Base-by-base conservation (phyloP, 208 protist species). In the Zelonia costaricensis region DNA sequence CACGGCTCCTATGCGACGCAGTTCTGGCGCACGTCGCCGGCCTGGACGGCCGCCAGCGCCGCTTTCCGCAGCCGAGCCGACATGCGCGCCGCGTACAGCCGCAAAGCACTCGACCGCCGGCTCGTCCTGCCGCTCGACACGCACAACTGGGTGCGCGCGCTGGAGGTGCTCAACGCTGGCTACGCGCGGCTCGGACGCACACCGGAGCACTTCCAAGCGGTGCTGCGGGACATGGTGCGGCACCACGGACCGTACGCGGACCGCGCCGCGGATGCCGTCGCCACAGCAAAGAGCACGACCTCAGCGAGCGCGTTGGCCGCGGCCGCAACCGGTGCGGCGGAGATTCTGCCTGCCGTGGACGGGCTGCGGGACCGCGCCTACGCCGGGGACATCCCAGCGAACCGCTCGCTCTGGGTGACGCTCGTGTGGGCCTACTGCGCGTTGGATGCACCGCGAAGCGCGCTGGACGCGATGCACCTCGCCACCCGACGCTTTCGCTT, bases 41-140 rank as follows among this genome's bases (percentile, higher is more conserved):
- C 42, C 12, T 61, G 75, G 23, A 27, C 55, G 25, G 45, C 57
- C 0, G 54, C 20, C 1, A 43, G 58, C 6, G 58, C 65, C n/a
- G 33, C 39, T n/a, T 78, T 78, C 52, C 58, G 53, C 20, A 82
- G 60, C 10, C 76, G 86, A 15, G 69, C 43, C 7, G 85, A 51
- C 4, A 77, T 78, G 70, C 80, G 69, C 53, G 35, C 30, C 22
- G 83, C 73, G 18, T 70, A 80, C 46, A 91, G 81, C 36, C 67
- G 64, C 18, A 93, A 93, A 62, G 77, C 80, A 0, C 22, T 96
- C 18, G 63, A 92, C 20, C 87, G 91, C 7, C 87, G 87, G 16
- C 80, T 96, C 0, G 86, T 94, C 6, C 74, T 96, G 0, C 91
- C 91, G 12, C 62, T 96, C 10, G 91, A 96, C 52, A 72, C 51